phyloP scores from a whole-genome alignment of 345 rosid species.

The Geranium brycei region DNA sequence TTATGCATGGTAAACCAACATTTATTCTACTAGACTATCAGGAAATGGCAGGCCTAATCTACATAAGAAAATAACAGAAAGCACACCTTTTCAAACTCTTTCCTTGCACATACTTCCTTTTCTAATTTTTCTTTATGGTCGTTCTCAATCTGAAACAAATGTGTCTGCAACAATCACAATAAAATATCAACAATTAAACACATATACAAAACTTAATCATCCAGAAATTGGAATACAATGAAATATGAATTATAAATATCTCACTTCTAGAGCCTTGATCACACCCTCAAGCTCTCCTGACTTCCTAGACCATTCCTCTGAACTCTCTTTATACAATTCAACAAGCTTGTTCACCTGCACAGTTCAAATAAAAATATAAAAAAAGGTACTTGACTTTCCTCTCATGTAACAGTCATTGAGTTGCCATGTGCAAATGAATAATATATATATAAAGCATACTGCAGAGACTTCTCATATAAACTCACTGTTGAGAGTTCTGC shows the following conservation, averaged over 20 bases:
- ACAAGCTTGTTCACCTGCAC: slow-evolving; percentile 77
- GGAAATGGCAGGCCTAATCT: not conserved
- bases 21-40: not conserved
- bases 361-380: not conserved
- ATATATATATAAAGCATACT: not conserved
- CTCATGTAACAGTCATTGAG: not conserved
- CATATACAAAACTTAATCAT: not conserved
- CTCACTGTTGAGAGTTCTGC: slow-evolving; percentile 83
- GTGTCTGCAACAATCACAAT: slow-evolving; percentile 30
- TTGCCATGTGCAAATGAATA: not conserved
- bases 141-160: slow-evolving; percentile 56
- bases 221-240: no score
- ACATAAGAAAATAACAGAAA: not conserved
- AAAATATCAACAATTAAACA: not conserved
- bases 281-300: slow-evolving; percentile 97
- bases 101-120: slow-evolving; percentile 54
- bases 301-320: slow-evolving; percentile 88
- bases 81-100: slow-evolving; percentile 60
- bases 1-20: no score
- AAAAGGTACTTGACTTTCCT: not conserved
- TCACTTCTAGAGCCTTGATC: slow-evolving; percentile 81
- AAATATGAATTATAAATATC: slow-evolving; percentile 5
- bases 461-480: slow-evolving; percentile 2
- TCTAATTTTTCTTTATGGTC: slow-evolving; percentile 63
- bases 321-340: slow-evolving; percentile 80